These are phyloP conservation scores for Monosporascus sp. DNA, from an alignment of 2,329 filamentous ascomycete species.

Conservation along the genomic window DNA sequence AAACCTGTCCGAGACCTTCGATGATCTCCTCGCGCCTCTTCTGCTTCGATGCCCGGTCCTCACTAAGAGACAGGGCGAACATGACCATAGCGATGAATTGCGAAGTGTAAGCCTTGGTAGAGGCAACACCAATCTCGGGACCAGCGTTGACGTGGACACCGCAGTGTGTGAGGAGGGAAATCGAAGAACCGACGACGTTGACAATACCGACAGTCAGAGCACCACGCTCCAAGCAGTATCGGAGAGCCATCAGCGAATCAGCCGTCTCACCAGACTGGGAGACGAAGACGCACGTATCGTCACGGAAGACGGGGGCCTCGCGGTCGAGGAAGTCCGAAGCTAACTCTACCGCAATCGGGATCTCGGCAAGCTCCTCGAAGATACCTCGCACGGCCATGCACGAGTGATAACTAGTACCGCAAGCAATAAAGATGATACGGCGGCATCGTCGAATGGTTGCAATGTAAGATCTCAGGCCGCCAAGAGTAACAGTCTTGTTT, in stretches of 20 bases:
- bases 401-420: constrained; percentile 96
- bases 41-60: constrained; percentile 93
- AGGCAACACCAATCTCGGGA: constrained; percentile 97
- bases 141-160: constrained; percentile 99
- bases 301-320: constrained; percentile 95
- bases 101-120: constrained; percentile 98
- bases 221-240: constrained; percentile 96
- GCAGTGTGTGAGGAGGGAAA: constrained; percentile 97
- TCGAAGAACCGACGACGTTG: constrained; percentile 97
- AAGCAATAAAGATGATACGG: constrained; percentile 98
- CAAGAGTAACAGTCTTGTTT: constrained; percentile 93
- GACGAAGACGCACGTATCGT: constrained; percentile 98
- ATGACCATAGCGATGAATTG: constrained; percentile 99
- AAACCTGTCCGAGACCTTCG: constrained; percentile 82
- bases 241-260: constrained; percentile 92
- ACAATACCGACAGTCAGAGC: constrained; percentile 97
- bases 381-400: constrained; percentile 99
- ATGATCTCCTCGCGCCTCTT: constrained; percentile 93
- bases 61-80: constrained; percentile 93
- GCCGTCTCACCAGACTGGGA: constrained; percentile 98
- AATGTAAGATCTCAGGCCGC: constrained; percentile 94
- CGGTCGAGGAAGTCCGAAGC: constrained; percentile 98
- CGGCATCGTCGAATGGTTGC: constrained; percentile 93
- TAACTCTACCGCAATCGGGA: constrained; percentile 93
- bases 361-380: constrained; percentile 97